Evolutionary conservation across 805 yeast genomes (phyloP).

Genomic region (Schwanniomyces occidentalis): DNA sequence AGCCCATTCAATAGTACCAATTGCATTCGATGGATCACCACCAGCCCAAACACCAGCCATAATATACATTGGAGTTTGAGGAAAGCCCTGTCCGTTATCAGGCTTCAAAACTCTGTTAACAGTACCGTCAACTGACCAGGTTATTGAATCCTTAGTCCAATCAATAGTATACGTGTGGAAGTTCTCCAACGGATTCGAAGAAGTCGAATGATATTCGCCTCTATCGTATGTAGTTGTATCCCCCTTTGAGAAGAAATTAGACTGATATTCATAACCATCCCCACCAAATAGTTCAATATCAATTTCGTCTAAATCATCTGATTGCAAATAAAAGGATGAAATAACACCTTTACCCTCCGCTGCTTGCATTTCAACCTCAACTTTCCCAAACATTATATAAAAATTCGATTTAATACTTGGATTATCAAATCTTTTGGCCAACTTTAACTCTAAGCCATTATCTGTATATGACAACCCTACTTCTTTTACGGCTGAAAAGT

Average conservation of each 20-base stretch:
- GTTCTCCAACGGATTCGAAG: constrained; percentile 51
- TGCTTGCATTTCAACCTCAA: constrained; percentile 69
- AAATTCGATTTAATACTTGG: constrained; percentile 77
- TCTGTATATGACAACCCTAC: constrained; percentile 35
- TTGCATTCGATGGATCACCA: constrained; percentile 64
- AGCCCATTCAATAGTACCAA: constrained; percentile 81
- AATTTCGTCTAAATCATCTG: constrained; percentile 85
- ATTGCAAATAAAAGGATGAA: constrained; percentile 76
- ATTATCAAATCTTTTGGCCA: constrained; percentile 67
- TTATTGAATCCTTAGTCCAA: constrained; percentile 67
- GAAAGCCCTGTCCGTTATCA: constrained; percentile 65
- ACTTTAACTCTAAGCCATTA: constrained; percentile 63
- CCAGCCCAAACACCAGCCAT: constrained; percentile 80
- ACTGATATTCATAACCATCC: constrained; percentile 70
- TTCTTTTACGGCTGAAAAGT: constrained; percentile 17
- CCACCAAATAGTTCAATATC: constrained; percentile 89
- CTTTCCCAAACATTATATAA: constrained; percentile 86
- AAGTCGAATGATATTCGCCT: constrained; percentile 67
- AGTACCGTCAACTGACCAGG: constrained; percentile 74
- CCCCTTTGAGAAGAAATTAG: constrained; percentile 83
- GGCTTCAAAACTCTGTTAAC: constrained; percentile 64
- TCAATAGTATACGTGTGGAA: constrained; percentile 82
- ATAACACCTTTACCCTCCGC: constrained; percentile 80
- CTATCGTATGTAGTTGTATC: constrained; percentile 74
- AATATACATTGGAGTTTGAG: constrained; percentile 86